Conservation (phyloP, 129 eudicot species). For the Daucus carota region DNA sequence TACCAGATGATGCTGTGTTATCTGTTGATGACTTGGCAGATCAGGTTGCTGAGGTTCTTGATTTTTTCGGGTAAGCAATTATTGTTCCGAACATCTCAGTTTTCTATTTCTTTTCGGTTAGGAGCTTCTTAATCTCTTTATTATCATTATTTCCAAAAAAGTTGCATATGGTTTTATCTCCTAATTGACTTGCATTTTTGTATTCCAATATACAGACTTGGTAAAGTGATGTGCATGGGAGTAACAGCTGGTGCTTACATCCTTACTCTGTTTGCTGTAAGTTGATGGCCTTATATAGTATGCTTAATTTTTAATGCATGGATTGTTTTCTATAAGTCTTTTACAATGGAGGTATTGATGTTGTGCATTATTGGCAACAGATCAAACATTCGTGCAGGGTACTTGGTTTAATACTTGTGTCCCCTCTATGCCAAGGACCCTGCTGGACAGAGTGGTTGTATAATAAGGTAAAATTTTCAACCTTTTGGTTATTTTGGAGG, state of each 20-base stretch:
- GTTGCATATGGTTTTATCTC: neutral
- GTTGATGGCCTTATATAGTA: conserved; percentile 16
- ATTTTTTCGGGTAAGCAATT: conserved; percentile 77
- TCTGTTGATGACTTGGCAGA: conserved; percentile 89
- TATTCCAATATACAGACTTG: conserved; percentile 44
- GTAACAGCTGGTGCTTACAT: conserved; percentile 97
- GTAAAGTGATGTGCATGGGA: conserved; percentile 91
- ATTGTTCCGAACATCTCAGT: conserved; percentile 1
- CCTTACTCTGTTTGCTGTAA: conserved; percentile 85
- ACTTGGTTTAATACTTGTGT: conserved; percentile 84
- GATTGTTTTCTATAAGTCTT: neutral
- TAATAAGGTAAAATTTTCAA: conserved; percentile 55
- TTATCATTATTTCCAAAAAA: neutral
- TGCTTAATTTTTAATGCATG: neutral
- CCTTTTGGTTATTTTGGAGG: conserved; percentile 8
- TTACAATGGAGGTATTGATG: neutral
- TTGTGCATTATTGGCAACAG: conserved; percentile 31
- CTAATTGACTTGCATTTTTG: neutral
- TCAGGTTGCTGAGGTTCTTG: conserved; percentile 82
- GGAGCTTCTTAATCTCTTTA: neutral
- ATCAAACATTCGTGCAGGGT: conserved; percentile 59
- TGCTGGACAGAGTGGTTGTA: conserved; percentile 97
- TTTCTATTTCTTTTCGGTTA: neutral
- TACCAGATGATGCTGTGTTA: conserved; percentile 41
- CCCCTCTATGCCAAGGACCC: conserved; percentile 83